A percentile compares a stretch with the other conserved stretches of the same genome.
Evolutionary conservation across 1,284 basidiomycete genomes (phyloP).

Genomic region (Porodaedalea pini): DNA sequence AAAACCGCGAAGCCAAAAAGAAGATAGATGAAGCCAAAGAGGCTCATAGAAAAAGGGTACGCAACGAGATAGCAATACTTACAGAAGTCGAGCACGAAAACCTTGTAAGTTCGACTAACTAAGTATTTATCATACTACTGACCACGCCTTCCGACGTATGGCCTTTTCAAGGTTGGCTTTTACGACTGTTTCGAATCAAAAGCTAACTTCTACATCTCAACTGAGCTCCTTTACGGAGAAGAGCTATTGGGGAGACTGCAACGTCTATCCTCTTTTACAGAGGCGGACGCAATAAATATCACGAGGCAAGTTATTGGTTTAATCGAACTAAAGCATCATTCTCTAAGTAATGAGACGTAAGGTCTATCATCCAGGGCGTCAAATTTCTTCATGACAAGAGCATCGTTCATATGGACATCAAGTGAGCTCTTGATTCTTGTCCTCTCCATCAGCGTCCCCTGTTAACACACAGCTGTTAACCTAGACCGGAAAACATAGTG

Average conservation of each 20-base stretch:
- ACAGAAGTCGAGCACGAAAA: neutral
- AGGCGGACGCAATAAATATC: neutral
- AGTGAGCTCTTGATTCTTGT: neutral
- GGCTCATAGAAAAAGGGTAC: neutral
- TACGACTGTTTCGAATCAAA: slow-evolving; percentile 7
- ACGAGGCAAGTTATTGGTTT: neutral
- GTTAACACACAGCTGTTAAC: neutral
- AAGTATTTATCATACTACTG: too few relatives aligned
- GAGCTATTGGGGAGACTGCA: neutral
- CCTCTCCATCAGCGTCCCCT: neutral
- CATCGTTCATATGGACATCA: slow-evolving; percentile 8
- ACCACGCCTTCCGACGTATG: neutral
- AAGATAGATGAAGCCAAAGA: neutral
- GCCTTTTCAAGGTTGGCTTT: neutral
- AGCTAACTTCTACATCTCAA: neutral
- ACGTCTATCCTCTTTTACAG: neutral
- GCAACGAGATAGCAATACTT: neutral
- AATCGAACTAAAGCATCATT: neutral
- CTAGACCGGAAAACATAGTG: neutral
- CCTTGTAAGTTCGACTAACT: neutral
- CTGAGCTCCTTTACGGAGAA: neutral
- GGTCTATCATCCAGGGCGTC: neutral
- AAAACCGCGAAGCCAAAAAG: neutral
- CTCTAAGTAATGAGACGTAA: neutral
- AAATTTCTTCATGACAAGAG: neutral